Evolutionary conservation across 345 rosid species (phyloP).

Genomic region (Streptanthus diversifolius): DNA sequence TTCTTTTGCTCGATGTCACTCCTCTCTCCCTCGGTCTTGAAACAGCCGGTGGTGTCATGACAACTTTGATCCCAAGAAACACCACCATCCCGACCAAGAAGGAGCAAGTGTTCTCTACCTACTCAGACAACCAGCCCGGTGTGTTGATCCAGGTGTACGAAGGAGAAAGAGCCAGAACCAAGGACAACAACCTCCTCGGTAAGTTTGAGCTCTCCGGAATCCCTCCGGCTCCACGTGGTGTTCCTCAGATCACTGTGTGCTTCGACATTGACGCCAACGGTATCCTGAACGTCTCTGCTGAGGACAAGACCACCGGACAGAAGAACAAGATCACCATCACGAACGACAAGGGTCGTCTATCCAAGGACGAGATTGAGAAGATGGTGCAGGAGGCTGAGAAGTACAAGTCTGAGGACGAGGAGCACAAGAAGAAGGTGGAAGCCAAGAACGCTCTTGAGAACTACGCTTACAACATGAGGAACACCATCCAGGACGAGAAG

Average conservation of each 20-base stretch:
- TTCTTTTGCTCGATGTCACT: constrained; percentile 63
- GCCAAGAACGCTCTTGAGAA: constrained; percentile 70
- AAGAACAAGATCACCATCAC: constrained; percentile 81
- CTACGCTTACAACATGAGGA: constrained; percentile 74
- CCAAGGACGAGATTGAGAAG: constrained; percentile 69
- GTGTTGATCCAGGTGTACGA: constrained; percentile 80
- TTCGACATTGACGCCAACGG: constrained; percentile 78
- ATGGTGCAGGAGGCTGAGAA: constrained; percentile 83
- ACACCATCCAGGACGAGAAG: constrained; percentile 69
- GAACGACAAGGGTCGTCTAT: constrained; percentile 71
- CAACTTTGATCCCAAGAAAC: constrained; percentile 69
- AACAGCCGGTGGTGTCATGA: constrained; percentile 82
- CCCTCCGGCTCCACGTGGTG: constrained; percentile 80
- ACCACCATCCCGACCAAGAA: constrained; percentile 73
- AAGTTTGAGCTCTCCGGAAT: constrained; percentile 76
- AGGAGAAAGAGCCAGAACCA: constrained; percentile 74
- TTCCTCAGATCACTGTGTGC: constrained; percentile 76
- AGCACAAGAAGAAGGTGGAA: constrained; percentile 77
- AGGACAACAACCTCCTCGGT: constrained; percentile 77
- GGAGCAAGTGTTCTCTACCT: constrained; percentile 72
- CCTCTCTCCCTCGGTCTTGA: constrained; percentile 77
- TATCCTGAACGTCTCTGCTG: constrained; percentile 77
- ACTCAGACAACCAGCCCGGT: constrained; percentile 76
- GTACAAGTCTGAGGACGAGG: constrained; percentile 72
- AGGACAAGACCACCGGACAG: constrained; percentile 75